Evolutionary conservation across 108 stramenopile genomes (phyloP).

Genomic region (Cylindrotheca fusiformis): DNA sequence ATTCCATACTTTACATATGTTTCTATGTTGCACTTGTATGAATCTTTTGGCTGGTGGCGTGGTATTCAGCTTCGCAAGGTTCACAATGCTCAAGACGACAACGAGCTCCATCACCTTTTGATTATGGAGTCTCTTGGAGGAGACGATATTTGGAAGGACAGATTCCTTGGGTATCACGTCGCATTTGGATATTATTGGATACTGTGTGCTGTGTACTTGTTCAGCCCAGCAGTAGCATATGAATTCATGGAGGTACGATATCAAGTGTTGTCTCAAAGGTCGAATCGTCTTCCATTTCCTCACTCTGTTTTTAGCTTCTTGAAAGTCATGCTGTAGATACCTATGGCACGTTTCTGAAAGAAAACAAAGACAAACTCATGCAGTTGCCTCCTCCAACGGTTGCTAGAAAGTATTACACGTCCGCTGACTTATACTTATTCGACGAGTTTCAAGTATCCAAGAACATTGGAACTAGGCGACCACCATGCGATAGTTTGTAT

Average conservation of each 20-base stretch:
- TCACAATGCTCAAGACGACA: conserved; percentile 87
- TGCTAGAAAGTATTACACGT: conserved; percentile 66
- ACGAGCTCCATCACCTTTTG: conserved; percentile 30
- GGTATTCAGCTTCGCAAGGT: conserved; percentile 69
- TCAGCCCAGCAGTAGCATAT: conserved; percentile 64
- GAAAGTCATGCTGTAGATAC: conserved; percentile 85
- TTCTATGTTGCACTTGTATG: conserved; percentile 89
- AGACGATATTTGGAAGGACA: conserved; percentile 57
- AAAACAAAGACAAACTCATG: conserved; percentile 59
- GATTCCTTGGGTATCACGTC: conserved; percentile 82
- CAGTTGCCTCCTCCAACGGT: conserved; percentile 52
- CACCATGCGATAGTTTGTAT: conserved; percentile 39
- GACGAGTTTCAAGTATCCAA: conserved; percentile 58
- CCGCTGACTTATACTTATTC: conserved; percentile 46
- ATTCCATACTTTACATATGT: conserved; percentile 93
- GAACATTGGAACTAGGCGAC: conserved; percentile 26
- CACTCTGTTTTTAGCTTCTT: conserved; percentile 23
- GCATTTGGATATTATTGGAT: conserved; percentile 86
- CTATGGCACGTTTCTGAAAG: conserved; percentile 66
- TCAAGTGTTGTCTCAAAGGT: background rate
- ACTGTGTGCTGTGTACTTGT: conserved; percentile 46
- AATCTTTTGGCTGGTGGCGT: conserved; percentile 87
- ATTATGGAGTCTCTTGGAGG: conserved; percentile 93
- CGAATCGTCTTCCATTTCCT: background rate
- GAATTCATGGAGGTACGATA: conserved; percentile 56